Evolutionary conservation across 2,329 filamentous ascomycete genomes (phyloP), one percentile per base, ranked within the genome.

Genomic region (Neofusicoccum cordaticola): DNA sequence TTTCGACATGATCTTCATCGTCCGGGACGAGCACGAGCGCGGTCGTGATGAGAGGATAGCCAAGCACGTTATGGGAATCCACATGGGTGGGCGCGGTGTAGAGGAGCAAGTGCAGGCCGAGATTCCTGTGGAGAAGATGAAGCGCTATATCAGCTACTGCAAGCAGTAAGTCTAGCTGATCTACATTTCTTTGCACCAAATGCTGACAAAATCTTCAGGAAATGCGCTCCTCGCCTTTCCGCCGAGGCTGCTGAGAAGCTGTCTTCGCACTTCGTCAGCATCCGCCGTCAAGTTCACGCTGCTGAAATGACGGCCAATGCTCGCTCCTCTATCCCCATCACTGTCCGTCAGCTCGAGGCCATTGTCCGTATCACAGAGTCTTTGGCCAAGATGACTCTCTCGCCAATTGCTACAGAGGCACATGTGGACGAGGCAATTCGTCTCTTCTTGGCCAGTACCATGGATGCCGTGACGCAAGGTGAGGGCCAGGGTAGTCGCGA

Each of bases 1-100:
- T 85, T 99, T 99, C 77, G 95, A 99, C 78, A 97, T 99, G 92
- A 98, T 99, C 69, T 99, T 98, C 82, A 97, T 99, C 69, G 94
- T 99, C 67, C 92, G 91, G 71, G 95, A 99, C 76, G 93, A 96
- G 67, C 95, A 99, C 76, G 92, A 94, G 67, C 86, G 92, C 50
- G 89, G 87, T 65, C 91, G 94, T 72, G 95, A 99, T 74, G 92
- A 97, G 81, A 89, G 85, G 3, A 98, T 99, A 73, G 95, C 95
- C 12, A 94, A 90, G 74, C 95, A 99, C 85, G 94, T 99, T 74
- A 97, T 99, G 88, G 88, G 90, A 51, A 93, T 99, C 68, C 94
- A 98, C 72, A 98, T 97, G 91, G 92, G 93, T 65, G 91, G 91
- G 13, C 88, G 90, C 62, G 90, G 91, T 45, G 81, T 90, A 0